Evolutionary conservation across 176 grass and related monocot species (phyloP).

Genomic region (Aegilops sharonensis): DNA sequence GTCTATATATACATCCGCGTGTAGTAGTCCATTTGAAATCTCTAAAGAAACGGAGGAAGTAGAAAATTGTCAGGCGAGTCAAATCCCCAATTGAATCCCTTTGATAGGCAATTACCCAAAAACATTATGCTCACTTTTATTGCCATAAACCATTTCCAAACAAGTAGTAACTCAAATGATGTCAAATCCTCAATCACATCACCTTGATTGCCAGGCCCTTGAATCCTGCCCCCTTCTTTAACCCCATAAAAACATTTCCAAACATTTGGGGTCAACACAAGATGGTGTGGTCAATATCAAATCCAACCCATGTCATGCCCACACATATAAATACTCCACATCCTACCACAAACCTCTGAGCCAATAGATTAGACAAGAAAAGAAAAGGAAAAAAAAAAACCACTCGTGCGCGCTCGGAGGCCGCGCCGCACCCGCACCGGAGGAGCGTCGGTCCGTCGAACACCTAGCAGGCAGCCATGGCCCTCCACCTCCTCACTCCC

Average conservation of each 20-base stretch:
- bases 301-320: background rate
- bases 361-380: background rate
- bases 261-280: background rate
- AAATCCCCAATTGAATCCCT: too few relatives aligned
- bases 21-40: too few relatives aligned
- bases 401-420: background rate
- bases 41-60: too few relatives aligned
- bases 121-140: background rate
- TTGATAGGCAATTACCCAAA: too few relatives aligned
- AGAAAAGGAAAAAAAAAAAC: background rate
- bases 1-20: too few relatives aligned
- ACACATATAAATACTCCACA: background rate
- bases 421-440: background rate
- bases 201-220: background rate
- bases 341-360: background rate
- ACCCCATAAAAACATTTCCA: background rate
- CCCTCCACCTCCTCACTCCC: background rate
- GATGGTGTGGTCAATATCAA: background rate
- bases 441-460: background rate
- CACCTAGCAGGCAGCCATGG: background rate
- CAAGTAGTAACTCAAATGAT: rapidly evolving
- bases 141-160: background rate
- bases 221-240: background rate
- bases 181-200: background rate
- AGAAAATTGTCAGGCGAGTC: too few relatives aligned